Evolutionary conservation across 148 eudicot species (phyloP), one percentile per base, ranked within the genome.

Genomic region (Fagopyrum esculentum): DNA sequence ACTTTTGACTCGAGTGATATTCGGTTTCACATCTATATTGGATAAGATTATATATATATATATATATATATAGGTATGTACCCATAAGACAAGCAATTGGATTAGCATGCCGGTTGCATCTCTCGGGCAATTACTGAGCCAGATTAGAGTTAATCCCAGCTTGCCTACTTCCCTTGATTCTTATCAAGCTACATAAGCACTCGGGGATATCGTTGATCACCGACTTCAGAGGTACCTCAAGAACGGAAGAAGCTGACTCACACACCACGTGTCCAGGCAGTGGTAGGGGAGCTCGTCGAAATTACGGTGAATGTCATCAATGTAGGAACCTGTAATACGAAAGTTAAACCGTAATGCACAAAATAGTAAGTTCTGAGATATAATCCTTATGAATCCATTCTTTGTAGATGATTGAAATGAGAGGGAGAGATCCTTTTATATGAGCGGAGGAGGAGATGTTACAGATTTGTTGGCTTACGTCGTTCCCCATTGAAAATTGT

Each of bases 91-190:
- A 88, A 6, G 88, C 83, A 29, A 90, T 75, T 5, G 90, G 92
- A 77, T 88, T 86, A 60, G 88, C 89, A 79, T 70, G 96, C 54
- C 78, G 83, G 0, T 90, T 90, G 66, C 92, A 90, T 77, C 90
- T 80, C 26, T 73, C 96, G 13, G 90, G 96, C 77, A 90, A 78
- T 54, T 76, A 71, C 74, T 87, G 87, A 7, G 87, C 97, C 71
- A 82, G 72, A 66, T 85, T 79, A 6, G 87, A 57, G 56, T 91
- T 77, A 70, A 89, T 83, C 46, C 89, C 87, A 47, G 93, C 91
- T 55, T 82, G 85, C 69, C 76, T 78, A 48, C 85, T 66, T 6
- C 90, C 91, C 48, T 85, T 71, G 22, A 83, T 85, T 76, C 78
- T 87, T 15, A 89, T 85, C 85, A 91, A 68, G 19, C 74, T 77